A percentile compares a stretch with the other conserved stretches of the same genome.
Conservation (phyloP, 2,329 filamentous ascomycete genomes). For the Colletotrichum coccodes region DNA sequence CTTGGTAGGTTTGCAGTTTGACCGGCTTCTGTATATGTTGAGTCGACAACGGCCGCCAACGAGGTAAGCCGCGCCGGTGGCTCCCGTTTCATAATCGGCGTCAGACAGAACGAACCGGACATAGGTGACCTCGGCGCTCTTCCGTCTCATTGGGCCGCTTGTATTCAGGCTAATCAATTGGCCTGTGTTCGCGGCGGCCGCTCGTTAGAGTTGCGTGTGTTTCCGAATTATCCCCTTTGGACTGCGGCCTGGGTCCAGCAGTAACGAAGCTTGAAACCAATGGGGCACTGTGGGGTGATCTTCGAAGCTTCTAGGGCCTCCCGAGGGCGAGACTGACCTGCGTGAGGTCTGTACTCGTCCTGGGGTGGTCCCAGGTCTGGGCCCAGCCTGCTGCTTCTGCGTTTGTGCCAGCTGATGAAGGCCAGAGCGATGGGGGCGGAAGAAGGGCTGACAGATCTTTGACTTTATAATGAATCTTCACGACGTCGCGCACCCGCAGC, state of each 20-base stretch:
- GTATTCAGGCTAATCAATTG: too few relatives aligned
- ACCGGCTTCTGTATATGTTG: background rate
- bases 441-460: background rate
- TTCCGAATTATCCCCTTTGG: background rate
- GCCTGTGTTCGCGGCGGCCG: background rate
- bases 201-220: background rate
- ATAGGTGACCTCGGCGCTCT: background rate
- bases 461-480: background rate
- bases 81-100: background rate
- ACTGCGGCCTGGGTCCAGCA: background rate
- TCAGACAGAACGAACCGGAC: background rate
- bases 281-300: background rate
- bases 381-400: background rate
- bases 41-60: background rate
- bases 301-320: slow-evolving; percentile 10
- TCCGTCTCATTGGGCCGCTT: background rate
- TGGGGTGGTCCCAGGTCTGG: background rate
- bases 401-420: background rate
- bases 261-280: background rate
- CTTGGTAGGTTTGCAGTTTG: background rate
- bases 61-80: background rate
- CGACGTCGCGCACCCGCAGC: background rate
- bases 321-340: background rate
- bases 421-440: background rate
- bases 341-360: background rate